phyloP scores from a whole-genome alignment of 441 rosid genomes.

The Adansonia madagascariensis region DNA sequence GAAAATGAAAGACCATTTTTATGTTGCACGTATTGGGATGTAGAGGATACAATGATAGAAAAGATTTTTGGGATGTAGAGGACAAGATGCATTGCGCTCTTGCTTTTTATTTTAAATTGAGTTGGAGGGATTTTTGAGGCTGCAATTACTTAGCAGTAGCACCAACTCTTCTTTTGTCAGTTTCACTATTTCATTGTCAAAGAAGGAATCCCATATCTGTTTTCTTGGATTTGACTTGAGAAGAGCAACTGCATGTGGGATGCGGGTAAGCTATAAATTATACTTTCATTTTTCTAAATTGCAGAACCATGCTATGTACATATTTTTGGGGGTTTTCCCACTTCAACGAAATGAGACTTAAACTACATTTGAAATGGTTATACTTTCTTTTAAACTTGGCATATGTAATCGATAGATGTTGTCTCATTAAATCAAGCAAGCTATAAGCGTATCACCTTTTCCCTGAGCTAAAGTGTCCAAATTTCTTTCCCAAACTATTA shows the following conservation, averaged over 20 bases:
- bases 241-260: not conserved
- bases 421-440: not conserved
- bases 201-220: too few species aligned
- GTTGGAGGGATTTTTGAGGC: not conserved
- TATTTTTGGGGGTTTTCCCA: not conserved
- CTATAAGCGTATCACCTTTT: not conserved
- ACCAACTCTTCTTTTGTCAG: not conserved
- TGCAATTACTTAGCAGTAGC: not conserved
- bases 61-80: not conserved
- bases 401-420: not conserved
- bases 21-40: not conserved
- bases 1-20: slow-evolving; percentile 1
- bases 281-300: not conserved
- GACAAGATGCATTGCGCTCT: not conserved
- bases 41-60: not conserved
- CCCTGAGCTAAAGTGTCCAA: not conserved
- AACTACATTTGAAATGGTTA: not conserved
- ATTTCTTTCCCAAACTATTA: not conserved
- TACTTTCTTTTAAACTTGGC: not conserved
- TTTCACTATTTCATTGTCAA: too few species aligned
- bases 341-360: not conserved
- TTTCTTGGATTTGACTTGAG: not conserved
- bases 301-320: not conserved
- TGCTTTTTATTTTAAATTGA: slow-evolving; percentile 3
- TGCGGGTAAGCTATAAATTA: not conserved